Conservation (phyloP, 2,329 filamentous ascomycete species). For the Ophiostoma triangulosporum region DNA sequence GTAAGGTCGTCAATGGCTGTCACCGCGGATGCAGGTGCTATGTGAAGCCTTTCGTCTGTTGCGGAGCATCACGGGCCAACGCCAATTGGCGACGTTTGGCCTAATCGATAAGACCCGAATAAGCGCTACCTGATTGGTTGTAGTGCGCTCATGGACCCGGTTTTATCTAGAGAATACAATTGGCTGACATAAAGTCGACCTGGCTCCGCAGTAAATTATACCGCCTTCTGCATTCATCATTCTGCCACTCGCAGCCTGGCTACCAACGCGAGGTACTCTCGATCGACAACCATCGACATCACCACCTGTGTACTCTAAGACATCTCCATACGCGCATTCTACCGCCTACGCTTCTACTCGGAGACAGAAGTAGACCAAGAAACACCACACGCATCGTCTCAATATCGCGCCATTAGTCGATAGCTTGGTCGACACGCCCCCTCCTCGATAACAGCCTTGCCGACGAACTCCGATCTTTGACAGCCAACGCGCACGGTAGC, state of each 20-base stretch:
- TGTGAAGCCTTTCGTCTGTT: not conserved
- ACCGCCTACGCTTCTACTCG: too few relatives aligned
- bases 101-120: constrained; percentile 12
- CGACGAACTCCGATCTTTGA: not conserved
- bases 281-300: not conserved
- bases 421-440: too few relatives aligned
- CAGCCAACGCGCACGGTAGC: not conserved
- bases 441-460: too few relatives aligned
- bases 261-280: not conserved
- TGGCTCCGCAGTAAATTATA: not conserved
- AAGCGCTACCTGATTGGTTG: constrained; percentile 11
- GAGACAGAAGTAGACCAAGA: too few relatives aligned
- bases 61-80: not conserved
- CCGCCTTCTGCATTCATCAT: constrained; percentile 4
- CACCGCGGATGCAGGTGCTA: not conserved
- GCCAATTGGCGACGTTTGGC: constrained; percentile 3
- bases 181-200: not conserved
- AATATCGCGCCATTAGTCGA: too few relatives aligned
- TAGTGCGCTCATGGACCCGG: not conserved
- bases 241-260: not conserved
- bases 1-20: constrained; percentile 5
- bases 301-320: not conserved
- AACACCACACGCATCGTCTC: too few relatives aligned
- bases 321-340: too few relatives aligned
- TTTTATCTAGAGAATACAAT: not conserved